Conservation (phyloP, 345 rosid species). For the Lagerstroemia speciosa region DNA sequence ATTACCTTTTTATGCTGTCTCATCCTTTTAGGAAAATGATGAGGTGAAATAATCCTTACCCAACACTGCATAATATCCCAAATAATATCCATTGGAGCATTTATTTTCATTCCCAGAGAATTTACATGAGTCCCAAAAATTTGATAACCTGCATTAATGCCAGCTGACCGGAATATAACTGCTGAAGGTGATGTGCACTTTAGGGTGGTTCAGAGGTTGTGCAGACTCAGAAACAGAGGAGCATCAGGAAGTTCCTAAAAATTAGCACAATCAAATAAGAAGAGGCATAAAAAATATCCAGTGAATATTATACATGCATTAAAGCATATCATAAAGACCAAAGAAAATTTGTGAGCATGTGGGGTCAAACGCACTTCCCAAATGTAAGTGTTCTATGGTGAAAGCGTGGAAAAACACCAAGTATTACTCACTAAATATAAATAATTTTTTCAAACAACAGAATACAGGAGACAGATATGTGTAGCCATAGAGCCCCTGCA, state of each 20-base stretch:
- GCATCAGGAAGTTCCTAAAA: constrained; percentile 88
- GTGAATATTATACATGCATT: background rate
- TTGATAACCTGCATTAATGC: constrained; percentile 83
- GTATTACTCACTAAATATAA: too few relatives aligned
- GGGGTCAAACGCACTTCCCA: too few relatives aligned
- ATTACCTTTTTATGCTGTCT: background rate
- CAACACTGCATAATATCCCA: constrained; percentile 99
- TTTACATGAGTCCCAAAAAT: constrained; percentile 92
- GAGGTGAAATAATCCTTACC: constrained; percentile 39
- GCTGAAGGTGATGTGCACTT: constrained; percentile 96
- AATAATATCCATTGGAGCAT: constrained; percentile 97
- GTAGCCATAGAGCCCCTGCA: too few relatives aligned
- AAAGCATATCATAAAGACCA: background rate
- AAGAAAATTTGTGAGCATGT: background rate
- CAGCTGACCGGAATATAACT: constrained; percentile 84
- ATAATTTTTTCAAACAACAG: too few relatives aligned
- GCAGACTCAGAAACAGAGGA: constrained; percentile 87
- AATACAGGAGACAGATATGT: too few relatives aligned
- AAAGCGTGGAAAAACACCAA: too few relatives aligned
- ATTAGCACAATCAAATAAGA: background rate
- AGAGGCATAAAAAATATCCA: background rate
- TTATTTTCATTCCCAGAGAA: constrained; percentile 85
- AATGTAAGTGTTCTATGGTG: too few relatives aligned
- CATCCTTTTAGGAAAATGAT: background rate
- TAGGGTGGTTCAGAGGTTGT: constrained; percentile 92